Evolutionary conservation across 768 basidiomycete species (phyloP).

Genomic region (Panaeolus cyanescens): DNA sequence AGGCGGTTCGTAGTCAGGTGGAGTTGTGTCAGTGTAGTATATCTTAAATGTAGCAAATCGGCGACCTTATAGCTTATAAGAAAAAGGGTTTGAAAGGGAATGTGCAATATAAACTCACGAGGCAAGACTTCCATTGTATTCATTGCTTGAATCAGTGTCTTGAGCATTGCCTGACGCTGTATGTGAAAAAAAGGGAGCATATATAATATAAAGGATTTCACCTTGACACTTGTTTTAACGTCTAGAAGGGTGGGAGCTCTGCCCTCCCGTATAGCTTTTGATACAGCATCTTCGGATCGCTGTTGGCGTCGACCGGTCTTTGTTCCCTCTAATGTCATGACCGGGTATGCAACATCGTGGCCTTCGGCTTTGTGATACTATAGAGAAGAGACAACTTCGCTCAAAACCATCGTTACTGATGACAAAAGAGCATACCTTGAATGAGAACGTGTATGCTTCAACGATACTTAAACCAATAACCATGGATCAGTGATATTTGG

Average conservation of each 20-base stretch:
- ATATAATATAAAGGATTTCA: no score
- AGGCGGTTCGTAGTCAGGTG: constrained; percentile 83
- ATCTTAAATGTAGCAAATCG: constrained; percentile 90
- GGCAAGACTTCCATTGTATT: constrained; percentile 80
- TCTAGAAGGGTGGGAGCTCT: constrained; percentile 74
- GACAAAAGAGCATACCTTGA: constrained; percentile 50
- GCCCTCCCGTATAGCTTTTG: constrained; percentile 59
- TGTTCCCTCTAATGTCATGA: constrained; percentile 63
- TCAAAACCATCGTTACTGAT: neutral
- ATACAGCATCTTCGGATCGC: constrained; percentile 57
- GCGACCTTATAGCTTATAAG: constrained; percentile 47
- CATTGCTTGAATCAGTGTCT: constrained; percentile 76
- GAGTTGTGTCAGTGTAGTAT: constrained; percentile 80
- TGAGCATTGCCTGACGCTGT: constrained; percentile 80
- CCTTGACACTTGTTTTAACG: constrained; percentile 83
- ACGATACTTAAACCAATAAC: constrained; percentile 66
- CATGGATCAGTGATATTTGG: constrained; percentile 2
- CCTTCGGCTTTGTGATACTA: constrained; percentile 75
- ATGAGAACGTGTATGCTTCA: constrained; percentile 89
- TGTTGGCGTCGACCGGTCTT: constrained; percentile 13
- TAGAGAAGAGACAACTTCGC: neutral
- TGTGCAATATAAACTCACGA: constrained; percentile 43
- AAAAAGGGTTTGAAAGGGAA: neutral
- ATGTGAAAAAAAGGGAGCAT: neutral
- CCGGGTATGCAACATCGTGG: constrained; percentile 57